These are phyloP conservation scores for Russula earlei DNA, from an alignment of 768 basidiomycete genomes.

Conservation along the genomic window DNA sequence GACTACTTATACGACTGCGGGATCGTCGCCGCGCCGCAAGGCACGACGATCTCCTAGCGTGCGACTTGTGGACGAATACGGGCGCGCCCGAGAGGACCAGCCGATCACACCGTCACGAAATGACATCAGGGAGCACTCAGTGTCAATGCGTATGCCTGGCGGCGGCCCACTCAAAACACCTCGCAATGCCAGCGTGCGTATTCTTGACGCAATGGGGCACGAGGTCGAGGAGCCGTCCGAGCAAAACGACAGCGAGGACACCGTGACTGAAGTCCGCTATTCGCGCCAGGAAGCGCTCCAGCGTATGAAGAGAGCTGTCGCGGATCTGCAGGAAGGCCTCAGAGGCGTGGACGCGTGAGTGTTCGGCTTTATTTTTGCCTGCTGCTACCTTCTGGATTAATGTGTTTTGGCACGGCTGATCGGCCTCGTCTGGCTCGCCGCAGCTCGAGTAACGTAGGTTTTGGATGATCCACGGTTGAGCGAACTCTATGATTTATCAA, in stretches of 20 bases:
- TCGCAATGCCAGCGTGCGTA: slow-evolving; percentile 39
- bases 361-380: neutral
- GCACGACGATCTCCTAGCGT: slow-evolving; percentile 43
- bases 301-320: slow-evolving; percentile 49
- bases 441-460: slow-evolving; percentile 32
- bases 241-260: slow-evolving; percentile 20
- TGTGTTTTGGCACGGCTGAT: slow-evolving; percentile 2
- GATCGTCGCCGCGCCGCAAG: slow-evolving; percentile 26
- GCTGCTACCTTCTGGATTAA: slow-evolving; percentile 1
- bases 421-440: neutral
- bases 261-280: slow-evolving; percentile 22
- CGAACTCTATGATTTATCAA: slow-evolving; percentile 45
- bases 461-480: slow-evolving; percentile 38
- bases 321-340: slow-evolving; percentile 45
- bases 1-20: slow-evolving; percentile 8
- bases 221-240: slow-evolving; percentile 36
- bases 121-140: slow-evolving; percentile 20
- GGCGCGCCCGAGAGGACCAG: slow-evolving; percentile 23
- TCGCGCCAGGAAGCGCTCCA: slow-evolving; percentile 44
- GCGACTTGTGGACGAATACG: slow-evolving; percentile 65
- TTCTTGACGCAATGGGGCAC: slow-evolving; percentile 64
- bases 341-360: slow-evolving; percentile 50
- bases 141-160: slow-evolving; percentile 11
- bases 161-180: slow-evolving; percentile 20
- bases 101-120: slow-evolving; percentile 18